A percentile compares a stretch with the other conserved stretches of the same genome.
Evolutionary conservation across 2,329 filamentous ascomycete genomes (phyloP).

Genomic region (Sordariomycetes sp.): DNA sequence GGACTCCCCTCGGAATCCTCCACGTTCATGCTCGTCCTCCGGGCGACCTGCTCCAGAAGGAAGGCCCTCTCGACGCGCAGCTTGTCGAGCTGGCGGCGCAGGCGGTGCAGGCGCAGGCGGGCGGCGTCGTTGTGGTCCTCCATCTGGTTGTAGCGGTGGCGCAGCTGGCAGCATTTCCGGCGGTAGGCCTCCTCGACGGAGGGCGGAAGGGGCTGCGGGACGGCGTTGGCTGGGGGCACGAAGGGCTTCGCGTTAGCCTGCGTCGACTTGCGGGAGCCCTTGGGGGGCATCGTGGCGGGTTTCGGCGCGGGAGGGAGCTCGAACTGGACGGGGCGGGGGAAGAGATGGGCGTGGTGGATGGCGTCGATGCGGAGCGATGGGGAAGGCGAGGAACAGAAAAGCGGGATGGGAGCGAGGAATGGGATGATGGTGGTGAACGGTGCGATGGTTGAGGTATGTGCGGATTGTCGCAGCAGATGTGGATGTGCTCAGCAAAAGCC

Average conservation of each 20-base stretch:
- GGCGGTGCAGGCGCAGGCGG: slow-evolving; percentile 64
- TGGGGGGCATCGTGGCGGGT: slow-evolving; percentile 6
- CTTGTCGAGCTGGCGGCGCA: slow-evolving; percentile 82
- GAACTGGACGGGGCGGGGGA: neutral
- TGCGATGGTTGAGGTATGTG: neutral
- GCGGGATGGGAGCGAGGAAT: neutral
- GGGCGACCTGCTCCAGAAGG: slow-evolving; percentile 60
- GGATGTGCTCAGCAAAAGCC: neutral
- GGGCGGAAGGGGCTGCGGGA: slow-evolving; percentile 60
- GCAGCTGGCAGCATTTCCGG: slow-evolving; percentile 90
- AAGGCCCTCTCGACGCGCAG: slow-evolving; percentile 78
- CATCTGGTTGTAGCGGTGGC: slow-evolving; percentile 82
- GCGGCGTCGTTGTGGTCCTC: slow-evolving; percentile 84
- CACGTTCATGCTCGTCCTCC: slow-evolving; percentile 63
- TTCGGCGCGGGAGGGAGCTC: neutral
- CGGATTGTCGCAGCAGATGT: neutral
- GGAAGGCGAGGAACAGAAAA: neutral
- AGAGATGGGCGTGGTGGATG: neutral
- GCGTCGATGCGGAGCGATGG: neutral
- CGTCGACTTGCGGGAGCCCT: slow-evolving; percentile 3
- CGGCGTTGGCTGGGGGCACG: slow-evolving; percentile 23
- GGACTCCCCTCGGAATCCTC: slow-evolving; percentile 72
- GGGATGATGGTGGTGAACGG: neutral
- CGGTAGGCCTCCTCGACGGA: slow-evolving; percentile 95
- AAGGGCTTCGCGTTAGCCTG: slow-evolving; percentile 5